Percentiles rank a stretch among this genome's conserved stretches.
Evolutionary conservation across 2,329 filamentous ascomycete genomes (phyloP).

Genomic region (Penicillium sp.): DNA sequence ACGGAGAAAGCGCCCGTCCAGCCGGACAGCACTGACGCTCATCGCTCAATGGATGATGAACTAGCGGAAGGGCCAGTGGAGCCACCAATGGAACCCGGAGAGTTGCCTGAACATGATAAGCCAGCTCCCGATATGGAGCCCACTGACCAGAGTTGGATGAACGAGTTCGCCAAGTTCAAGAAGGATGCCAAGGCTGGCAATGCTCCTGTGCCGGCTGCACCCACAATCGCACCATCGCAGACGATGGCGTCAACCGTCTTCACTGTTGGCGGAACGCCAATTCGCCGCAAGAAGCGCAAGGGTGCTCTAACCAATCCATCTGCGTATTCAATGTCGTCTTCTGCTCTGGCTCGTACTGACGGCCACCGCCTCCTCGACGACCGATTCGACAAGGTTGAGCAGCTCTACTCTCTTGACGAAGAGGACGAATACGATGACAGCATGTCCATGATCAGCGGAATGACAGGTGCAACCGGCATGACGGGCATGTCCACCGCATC

Average conservation of each 20-base stretch:
- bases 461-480: constrained; percentile 55
- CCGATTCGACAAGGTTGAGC: constrained; percentile 87
- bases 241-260: constrained; percentile 46
- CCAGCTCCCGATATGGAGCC: constrained; percentile 49
- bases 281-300: constrained; percentile 86
- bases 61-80: constrained; percentile 42
- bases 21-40: constrained; percentile 26
- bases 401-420: constrained; percentile 67
- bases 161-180: constrained; percentile 93
- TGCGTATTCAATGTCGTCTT: constrained; percentile 88
- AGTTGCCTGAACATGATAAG: constrained; percentile 38
- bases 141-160: constrained; percentile 80
- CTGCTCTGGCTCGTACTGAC: constrained; percentile 81
- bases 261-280: constrained; percentile 62
- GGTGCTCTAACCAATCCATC: constrained; percentile 86
- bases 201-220: constrained; percentile 35
- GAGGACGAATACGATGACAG: constrained; percentile 53
- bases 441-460: constrained; percentile 50
- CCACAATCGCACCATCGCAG: constrained; percentile 38
- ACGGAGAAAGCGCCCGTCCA: constrained; percentile 69
- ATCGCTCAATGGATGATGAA: constrained; percentile 35
- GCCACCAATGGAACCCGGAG: constrained; percentile 25
- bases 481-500: constrained; percentile 51
- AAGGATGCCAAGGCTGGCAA: constrained; percentile 59
- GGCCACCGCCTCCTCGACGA: constrained; percentile 81